A percentile compares a stretch with the other conserved stretches of the same genome.
phyloP scores from a whole-genome alignment of 495 filamentous ascomycete species.

The Xylaria acuta region DNA sequence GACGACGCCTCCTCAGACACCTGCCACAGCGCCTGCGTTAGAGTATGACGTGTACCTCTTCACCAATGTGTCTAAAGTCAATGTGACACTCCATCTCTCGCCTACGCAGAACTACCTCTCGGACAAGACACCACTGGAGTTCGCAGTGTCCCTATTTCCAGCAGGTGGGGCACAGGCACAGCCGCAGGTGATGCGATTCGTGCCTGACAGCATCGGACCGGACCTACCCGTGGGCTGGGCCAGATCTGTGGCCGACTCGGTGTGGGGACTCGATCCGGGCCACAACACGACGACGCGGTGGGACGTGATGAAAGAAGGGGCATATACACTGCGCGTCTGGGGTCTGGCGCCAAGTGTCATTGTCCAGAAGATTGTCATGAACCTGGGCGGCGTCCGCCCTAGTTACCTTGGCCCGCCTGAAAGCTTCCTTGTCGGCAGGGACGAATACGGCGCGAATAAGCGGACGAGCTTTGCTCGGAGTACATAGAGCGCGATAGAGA shows the following conservation, averaged over 20 bases:
- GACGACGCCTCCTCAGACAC: constrained; percentile 54
- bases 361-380: constrained; percentile 71
- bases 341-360: constrained; percentile 67
- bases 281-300: constrained; percentile 61
- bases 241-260: constrained; percentile 60
- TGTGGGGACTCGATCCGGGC: constrained; percentile 59
- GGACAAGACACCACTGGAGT: constrained; percentile 63
- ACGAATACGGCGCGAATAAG: constrained; percentile 47
- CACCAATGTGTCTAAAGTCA: constrained; percentile 57
- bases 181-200: constrained; percentile 57
- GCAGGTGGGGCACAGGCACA: constrained; percentile 45
- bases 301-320: constrained; percentile 52
- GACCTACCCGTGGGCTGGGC: constrained; percentile 64
- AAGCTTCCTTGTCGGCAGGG: constrained; percentile 61
- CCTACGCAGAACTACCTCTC: constrained; percentile 66
- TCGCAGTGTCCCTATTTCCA: constrained; percentile 61
- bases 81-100: constrained; percentile 67
- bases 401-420: constrained; percentile 75
- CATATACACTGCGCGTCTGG: constrained; percentile 67
- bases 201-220: constrained; percentile 53
- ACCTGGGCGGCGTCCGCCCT: constrained; percentile 69
- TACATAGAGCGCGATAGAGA: not conserved
- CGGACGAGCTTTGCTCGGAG: constrained; percentile 47
- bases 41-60: constrained; percentile 73
- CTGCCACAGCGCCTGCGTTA: constrained; percentile 59